A percentile compares a stretch with the other conserved stretches of the same genome.
phyloP scores from a whole-genome alignment of 306 rosid species.

The Rubus parviflorus region DNA sequence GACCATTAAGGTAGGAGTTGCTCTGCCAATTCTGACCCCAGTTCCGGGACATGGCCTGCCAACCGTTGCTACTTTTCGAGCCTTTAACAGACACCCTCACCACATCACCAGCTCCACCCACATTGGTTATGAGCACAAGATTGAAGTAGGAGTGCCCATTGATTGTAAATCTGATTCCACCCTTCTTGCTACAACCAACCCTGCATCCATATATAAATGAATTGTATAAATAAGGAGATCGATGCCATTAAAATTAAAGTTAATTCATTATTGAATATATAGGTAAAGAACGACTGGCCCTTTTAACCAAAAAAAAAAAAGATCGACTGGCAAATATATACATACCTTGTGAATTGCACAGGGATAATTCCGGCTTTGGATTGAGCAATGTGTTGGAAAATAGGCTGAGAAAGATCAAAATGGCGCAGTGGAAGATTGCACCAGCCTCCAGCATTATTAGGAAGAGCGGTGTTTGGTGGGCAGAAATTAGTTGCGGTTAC shows the following conservation, averaged over 20 bases:
- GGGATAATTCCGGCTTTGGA: slow-evolving; percentile 90
- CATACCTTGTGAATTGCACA: slow-evolving; percentile 76
- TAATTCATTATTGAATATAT: too few species aligned
- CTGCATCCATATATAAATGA: slow-evolving; percentile 22
- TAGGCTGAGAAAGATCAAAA: slow-evolving; percentile 93
- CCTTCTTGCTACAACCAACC: slow-evolving; percentile 82
- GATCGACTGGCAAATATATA: too few species aligned
- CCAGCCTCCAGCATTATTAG: slow-evolving; percentile 91
- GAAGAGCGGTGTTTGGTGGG: slow-evolving; percentile 89
- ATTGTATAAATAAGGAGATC: too few species aligned
- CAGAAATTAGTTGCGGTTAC: slow-evolving; percentile 72
- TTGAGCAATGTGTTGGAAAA: slow-evolving; percentile 84
- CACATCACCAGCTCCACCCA: slow-evolving; percentile 86
- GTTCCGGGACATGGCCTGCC: slow-evolving; percentile 70
- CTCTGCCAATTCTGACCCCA: slow-evolving; percentile 96
- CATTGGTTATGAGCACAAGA: slow-evolving; percentile 67
- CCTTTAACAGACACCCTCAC: slow-evolving; percentile 68
- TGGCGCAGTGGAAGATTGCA: slow-evolving; percentile 94
- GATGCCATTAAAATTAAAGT: too few species aligned
- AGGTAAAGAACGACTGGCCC: too few species aligned
- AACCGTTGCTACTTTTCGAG: slow-evolving; percentile 44
- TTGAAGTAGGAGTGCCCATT: slow-evolving; percentile 87
- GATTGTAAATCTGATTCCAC: slow-evolving; percentile 87
- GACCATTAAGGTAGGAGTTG: slow-evolving; percentile 60
- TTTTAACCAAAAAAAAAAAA: too few species aligned